Conservation (phyloP, 805 yeast genomes). For the Helenozyma baotianmanensis region DNA sequence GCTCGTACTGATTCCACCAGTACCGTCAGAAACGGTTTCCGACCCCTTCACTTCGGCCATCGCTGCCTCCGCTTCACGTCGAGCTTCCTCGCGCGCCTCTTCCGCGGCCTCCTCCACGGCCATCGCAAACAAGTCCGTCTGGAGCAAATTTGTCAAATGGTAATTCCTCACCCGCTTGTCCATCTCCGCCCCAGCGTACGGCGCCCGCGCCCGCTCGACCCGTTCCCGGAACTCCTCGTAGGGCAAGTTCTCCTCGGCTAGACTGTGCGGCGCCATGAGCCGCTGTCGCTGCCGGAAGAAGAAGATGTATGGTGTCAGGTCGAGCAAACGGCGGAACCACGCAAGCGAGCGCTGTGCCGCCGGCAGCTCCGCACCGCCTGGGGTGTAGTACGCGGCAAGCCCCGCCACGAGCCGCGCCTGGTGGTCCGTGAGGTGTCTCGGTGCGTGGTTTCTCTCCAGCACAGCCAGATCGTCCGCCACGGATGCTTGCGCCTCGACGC, state of each 20-base stretch:
- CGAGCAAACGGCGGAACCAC: conserved; percentile 28
- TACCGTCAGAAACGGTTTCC: too few relatives aligned
- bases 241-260: conserved; percentile 21
- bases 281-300: conserved; percentile 24
- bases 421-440: conserved; percentile 18
- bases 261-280: conserved; percentile 23
- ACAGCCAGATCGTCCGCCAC: too few relatives aligned
- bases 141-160: conserved; percentile 27
- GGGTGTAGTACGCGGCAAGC: conserved; percentile 24
- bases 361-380: too few relatives aligned
- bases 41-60: too few relatives aligned
- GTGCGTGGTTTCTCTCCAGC: conserved; percentile 6
- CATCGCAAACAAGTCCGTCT: conserved; percentile 25
- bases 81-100: too few relatives aligned
- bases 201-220: conserved; percentile 9
- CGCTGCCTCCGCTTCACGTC: too few relatives aligned
- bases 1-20: too few relatives aligned
- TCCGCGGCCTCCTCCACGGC: too few relatives aligned
- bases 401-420: conserved; percentile 23
- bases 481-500: too few relatives aligned
- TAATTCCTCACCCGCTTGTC: conserved; percentile 20
- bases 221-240: conserved; percentile 9
- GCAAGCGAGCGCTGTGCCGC: too few relatives aligned
- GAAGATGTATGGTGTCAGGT: conserved; percentile 26
- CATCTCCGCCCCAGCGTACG: conserved; percentile 2